Conservation (phyloP, 495 filamentous ascomycete genomes). For the Margaritispora aquatica region DNA sequence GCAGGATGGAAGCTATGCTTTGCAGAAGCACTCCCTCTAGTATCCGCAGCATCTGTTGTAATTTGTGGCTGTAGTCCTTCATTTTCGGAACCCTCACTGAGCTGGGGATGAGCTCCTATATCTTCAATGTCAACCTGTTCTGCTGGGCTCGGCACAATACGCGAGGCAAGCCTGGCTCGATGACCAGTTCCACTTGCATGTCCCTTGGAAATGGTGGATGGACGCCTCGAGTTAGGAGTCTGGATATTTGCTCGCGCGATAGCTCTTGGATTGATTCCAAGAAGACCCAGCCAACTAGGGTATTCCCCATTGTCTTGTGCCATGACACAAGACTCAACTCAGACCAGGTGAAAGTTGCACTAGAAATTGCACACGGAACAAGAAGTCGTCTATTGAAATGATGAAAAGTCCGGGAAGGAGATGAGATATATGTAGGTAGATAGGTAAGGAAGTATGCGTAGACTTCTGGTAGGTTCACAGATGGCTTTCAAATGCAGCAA, state of each 20-base stretch:
- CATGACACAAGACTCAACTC: background rate
- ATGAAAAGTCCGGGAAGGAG: too few relatives aligned
- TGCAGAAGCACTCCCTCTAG: background rate
- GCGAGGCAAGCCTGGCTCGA: background rate
- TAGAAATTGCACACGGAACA: too few relatives aligned
- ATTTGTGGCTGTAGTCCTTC: background rate
- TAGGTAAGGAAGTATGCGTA: too few relatives aligned
- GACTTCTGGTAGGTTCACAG: too few relatives aligned
- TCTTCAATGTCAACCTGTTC: too few relatives aligned
- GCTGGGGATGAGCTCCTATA: too few relatives aligned
- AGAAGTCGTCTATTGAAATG: too few relatives aligned
- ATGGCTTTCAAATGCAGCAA: too few relatives aligned
- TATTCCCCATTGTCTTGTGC: background rate
- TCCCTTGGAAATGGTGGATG: background rate
- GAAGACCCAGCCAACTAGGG: background rate
- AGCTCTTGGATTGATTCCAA: background rate
- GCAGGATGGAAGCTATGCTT: background rate
- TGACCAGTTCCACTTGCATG: background rate
- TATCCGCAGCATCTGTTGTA: background rate
- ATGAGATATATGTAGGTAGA: too few relatives aligned
- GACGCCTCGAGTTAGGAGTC: background rate
- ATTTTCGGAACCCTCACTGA: too few relatives aligned
- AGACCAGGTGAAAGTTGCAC: too few relatives aligned
- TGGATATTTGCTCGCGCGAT: background rate
- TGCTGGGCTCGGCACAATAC: background rate